Evolutionary conservation across 179 eudicot species (phyloP), one percentile per base, ranked within the genome.

Genomic region (Beta corolliflora): DNA sequence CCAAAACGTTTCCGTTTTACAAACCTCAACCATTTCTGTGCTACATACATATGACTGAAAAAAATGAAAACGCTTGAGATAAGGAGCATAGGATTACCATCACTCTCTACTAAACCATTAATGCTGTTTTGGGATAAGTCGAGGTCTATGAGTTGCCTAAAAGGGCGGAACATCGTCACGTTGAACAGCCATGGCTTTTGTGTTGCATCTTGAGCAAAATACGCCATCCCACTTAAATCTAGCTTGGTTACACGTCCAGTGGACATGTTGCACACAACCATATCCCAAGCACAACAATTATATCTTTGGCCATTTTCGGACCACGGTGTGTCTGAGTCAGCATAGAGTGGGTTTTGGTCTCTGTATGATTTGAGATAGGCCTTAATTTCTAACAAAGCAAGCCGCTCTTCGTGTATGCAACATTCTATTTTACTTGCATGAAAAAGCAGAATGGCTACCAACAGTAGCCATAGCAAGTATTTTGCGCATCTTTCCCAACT

Each of bases 211-310:
- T 36, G 41, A 36, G 41, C 41, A 36, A 36, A 36, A 0, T 0
- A 36, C 41, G 3, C 79, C 68, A 76, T 41, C 6, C 19, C 9
- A 2, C 52, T 44, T 23, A 76, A 41, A 45, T 45, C 55, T 7
- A 76, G 69, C 52, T 59, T 2, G 4, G 12, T 44, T 44, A 76
- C 79, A 18, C 9, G 79, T 18, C 54, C 9, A 41, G 79, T 59
- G 31, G 1, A 44, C 21, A 29, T 29, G 46, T 76, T 61, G 52
- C 79, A 76, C 18, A 19, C 68, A 76, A 60, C 69, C 31, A 58
- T 7, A 18, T 61, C 13, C 79, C 79, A 76, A 58, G 79, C 54
- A 15, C 79, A 76, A 21, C 79, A 76, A 45, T 76, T 61, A 8
- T 60, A 61, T 10, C 41, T 44, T 5, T 59, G n/a, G 6, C 31